Conservation (phyloP, 331 rosid species). For the Pyrus hybrid region DNA sequence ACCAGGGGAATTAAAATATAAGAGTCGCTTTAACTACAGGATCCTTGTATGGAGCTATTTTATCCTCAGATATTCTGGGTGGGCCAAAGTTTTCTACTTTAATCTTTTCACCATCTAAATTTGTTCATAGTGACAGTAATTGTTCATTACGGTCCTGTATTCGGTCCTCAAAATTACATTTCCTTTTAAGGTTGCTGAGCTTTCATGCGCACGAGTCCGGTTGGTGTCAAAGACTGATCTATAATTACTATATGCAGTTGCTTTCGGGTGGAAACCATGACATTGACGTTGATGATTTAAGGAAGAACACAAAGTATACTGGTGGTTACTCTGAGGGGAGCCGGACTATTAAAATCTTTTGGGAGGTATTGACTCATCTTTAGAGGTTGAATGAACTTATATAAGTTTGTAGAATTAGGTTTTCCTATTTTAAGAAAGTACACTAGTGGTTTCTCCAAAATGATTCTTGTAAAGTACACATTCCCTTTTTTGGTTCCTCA, state of each 20-base stretch:
- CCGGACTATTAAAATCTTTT: conserved; percentile 74
- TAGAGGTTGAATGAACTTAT: background rate
- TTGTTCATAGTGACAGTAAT: background rate
- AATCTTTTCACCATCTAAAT: background rate
- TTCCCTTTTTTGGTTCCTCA: background rate
- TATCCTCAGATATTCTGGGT: background rate
- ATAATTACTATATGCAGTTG: conserved; percentile 44
- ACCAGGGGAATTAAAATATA: background rate
- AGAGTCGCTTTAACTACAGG: background rate
- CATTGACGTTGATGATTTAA: conserved; percentile 81
- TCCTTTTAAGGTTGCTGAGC: background rate
- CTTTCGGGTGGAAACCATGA: conserved; percentile 98
- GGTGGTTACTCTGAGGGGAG: conserved; percentile 90
- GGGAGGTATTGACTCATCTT: conserved; percentile 64
- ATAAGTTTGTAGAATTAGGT: background rate
- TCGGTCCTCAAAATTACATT: background rate
- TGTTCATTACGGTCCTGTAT: background rate
- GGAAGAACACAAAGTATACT: conserved; percentile 80
- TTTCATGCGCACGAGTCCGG: conserved; percentile 1
- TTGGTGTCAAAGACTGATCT: conserved; percentile 28
- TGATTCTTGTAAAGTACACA: background rate
- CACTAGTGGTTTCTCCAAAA: background rate
- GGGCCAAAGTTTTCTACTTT: too few species aligned
- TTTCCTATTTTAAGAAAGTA: background rate
- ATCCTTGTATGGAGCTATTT: background rate